A percentile compares a stretch with the other conserved stretches of the same genome.
Conservation (phyloP, 2,329 filamentous ascomycete species). For the Ophiostoma piceae region DNA sequence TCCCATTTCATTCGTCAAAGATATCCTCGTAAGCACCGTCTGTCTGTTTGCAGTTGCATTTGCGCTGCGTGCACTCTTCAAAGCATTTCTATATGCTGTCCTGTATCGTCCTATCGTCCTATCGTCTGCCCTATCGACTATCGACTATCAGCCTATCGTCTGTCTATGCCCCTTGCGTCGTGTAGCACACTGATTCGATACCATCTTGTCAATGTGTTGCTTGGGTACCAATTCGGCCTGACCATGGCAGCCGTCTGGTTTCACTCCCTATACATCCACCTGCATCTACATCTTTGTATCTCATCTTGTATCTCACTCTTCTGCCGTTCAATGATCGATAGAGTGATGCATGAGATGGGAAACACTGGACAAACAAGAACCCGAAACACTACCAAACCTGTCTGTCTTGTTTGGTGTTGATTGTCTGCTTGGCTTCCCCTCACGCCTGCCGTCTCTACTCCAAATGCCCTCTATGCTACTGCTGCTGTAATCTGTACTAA, state of each 20-base stretch:
- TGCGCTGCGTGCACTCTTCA: too few relatives aligned
- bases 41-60: too few relatives aligned
- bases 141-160: too few relatives aligned
- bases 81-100: not conserved
- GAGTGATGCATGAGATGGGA: not conserved
- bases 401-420: slow-evolving; percentile 2
- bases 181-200: slow-evolving; percentile 7
- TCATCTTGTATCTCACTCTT: not conserved
- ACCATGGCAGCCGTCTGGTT: not conserved
- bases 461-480: not conserved
- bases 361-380: not conserved
- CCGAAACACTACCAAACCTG: not conserved
- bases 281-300: not conserved
- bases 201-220: not conserved
- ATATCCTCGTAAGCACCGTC: slow-evolving; percentile 62
- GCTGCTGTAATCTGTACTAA: not conserved
- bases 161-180: not conserved
- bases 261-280: not conserved
- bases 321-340: not conserved
- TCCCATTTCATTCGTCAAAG: slow-evolving; percentile 78
- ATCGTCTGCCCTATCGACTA: not conserved
- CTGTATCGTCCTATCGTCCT: not conserved
- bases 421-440: not conserved
- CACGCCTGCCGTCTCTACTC: not conserved
- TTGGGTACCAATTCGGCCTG: not conserved